Base-by-base conservation (phyloP, 495 filamentous ascomycete species). In the Letharia lupina region DNA sequence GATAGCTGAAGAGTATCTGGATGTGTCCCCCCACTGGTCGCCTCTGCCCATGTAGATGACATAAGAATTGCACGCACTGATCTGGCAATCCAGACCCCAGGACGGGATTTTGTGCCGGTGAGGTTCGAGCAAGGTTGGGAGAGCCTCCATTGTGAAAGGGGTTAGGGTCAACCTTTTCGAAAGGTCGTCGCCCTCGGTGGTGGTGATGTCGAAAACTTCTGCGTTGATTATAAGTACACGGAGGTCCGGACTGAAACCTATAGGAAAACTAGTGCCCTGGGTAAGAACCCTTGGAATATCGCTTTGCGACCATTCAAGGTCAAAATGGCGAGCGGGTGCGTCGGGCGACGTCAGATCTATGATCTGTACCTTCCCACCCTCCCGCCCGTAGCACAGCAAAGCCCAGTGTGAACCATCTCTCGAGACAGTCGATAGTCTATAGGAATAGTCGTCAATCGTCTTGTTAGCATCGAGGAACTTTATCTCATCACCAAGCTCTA, bases 61-160 rank as follows among this genome's bases (percentile, higher is more conserved):
- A 18, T 61, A 45, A 15, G 59, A 44, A 16, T 61, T 44, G 40
- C 59, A 61, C 4, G 59, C 40, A 61, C 59, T 61, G n/a, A 61
- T 45, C 11, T 16, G 4, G 40, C 59, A 61, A 0, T 44, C 9
- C 11, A 61, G 10, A 33, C 5, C 1, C 39, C n/a, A 41, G 12
- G 20, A 42, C 20, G 5, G 0, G 20, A 6, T 6, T 31, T 9
- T 5, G 16, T 31, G n/a, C 40, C 39, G 33, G 28, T 31, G 40
- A 45, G 4, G 42, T 37, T 44, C 18, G 12, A 61, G 39, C 13
- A 61, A 8, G 33, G 12, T 7, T 28, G 59, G n/a, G n/a, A 44
- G 37, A 61, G 13, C 39, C 8, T 40, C 59, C 5, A 61, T 44
- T 15, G 59, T 61, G 40, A 61, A 61, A 8, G 40, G 40, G 20